Evolutionary conservation across 1,139 yeast species (phyloP).

Genomic region (Saccharomyces hybrid): DNA sequence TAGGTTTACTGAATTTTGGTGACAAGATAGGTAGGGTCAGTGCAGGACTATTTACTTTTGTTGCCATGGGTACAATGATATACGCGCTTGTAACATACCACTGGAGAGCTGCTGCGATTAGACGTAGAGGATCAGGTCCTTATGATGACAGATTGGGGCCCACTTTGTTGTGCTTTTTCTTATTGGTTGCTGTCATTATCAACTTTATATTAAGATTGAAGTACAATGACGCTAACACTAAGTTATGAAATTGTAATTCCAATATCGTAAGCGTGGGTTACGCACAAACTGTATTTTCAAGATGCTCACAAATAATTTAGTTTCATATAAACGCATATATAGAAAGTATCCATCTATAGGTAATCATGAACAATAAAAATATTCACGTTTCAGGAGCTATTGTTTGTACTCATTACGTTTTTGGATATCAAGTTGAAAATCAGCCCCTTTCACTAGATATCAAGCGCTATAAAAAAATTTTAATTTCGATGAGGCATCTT

Average conservation of each 20-base stretch:
- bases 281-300: not conserved
- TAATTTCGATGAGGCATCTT: not conserved
- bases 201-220: slow-evolving; percentile 82
- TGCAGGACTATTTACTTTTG: slow-evolving; percentile 88
- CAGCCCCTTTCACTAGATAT: not conserved
- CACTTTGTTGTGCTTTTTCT: slow-evolving; percentile 92
- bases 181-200: slow-evolving; percentile 84
- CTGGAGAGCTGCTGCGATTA: slow-evolving; percentile 98
- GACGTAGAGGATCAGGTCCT: slow-evolving; percentile 96
- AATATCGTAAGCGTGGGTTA: not conserved
- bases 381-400: not conserved
- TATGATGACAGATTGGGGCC: slow-evolving; percentile 98
- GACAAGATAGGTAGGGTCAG: slow-evolving; percentile 87
- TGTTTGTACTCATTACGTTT: not conserved
- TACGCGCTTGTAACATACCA: slow-evolving; percentile 94
- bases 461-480: too few species aligned
- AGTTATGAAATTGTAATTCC: not conserved
- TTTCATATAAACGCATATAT: not conserved
- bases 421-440: not conserved
- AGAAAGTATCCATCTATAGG: not conserved
- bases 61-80: slow-evolving; percentile 95
- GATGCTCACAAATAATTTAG: not conserved
- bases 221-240: slow-evolving; percentile 12
- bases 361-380: not conserved
- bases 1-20: slow-evolving; percentile 92